Evolutionary conservation across 2,329 filamentous ascomycete species (phyloP), one percentile per base, ranked within the genome.

Genomic region (Diaporthe destruens): DNA sequence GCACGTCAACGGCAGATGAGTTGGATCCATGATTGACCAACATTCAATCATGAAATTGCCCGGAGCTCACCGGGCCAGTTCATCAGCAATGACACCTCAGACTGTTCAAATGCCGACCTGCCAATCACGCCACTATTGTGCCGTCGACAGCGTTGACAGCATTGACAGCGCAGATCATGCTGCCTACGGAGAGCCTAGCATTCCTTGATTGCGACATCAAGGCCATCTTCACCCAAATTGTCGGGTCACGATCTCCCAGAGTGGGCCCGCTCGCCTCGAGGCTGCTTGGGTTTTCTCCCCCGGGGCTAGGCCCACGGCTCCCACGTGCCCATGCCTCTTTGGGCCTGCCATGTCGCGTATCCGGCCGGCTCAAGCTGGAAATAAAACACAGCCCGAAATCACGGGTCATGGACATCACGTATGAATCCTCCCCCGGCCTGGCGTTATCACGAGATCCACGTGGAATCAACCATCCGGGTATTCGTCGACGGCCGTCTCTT

Each of bases 51-150:
- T 39, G 32, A 66, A 25, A 34, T 34, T 49, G 34, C 32, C 32
- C n/a, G 12, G 25, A 34, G 44, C 29, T 51, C 44, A 51, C 61
- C 44, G 47, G 9, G n/a, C 47, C 61, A 39, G 4, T 49, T 39
- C 61, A 51, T 49, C 44, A 66, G 44, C n/a, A 53, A 34, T 36
- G 47, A 53, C 32, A 16, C 5, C 47, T 7, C 47, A 53, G 47
- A 25, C 55, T 61, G 44, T 53, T n/a, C 68, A 70, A 61, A 70
- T 70, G 68, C 68, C 68, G 68, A 61, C 44, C 49, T 36, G 55
- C 67, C 67, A 70, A 70, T 70, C 55, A 70, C 12, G n/a, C 29
- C 44, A 16, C 18, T 47, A 65, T 51, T 32, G 39, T 16, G 47
- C 61, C 44, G 32, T 70, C 61, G 55, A 53, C 67, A 70, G 67